Base-by-base conservation (phyloP, 2,329 filamentous ascomycete genomes). In the Trichoderma sp. region DNA sequence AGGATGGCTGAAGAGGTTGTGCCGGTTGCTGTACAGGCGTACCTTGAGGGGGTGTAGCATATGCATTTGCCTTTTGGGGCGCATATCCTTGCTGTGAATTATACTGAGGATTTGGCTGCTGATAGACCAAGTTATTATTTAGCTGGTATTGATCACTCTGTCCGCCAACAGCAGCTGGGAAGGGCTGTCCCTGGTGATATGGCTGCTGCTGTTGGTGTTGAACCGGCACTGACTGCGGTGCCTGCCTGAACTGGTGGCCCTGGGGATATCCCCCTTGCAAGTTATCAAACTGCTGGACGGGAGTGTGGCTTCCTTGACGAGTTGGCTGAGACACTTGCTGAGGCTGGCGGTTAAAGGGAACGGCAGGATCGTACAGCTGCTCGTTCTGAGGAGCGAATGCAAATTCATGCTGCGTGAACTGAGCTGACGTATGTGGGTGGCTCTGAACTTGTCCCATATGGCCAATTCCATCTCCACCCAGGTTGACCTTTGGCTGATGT, bases 331-430 rank as follows among this genome's bases (percentile, higher is more conserved):
- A 71, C 61, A 83, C 75, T 43, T 83, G 74, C 71, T 81, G 81
- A 51, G 79, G 73, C 53, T 81, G 73, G 47, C 80, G 79, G 30
- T 73, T 73, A 61, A 78, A 83, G 47, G 78, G 72, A 18, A 80
- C 76, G 15, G 79, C 72, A 32, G 79, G 75, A 36, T 79, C 78
- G 64, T 79, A 83, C 3, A 79, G 73, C 39, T 80, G 76, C 11
- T 80, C 79, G 60, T 75, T 77, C 62, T 81, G 79, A 2, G 77
- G 73, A 9, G 79, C 73, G 69, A 82, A 82, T 15, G 79, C 75
- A 56, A 80, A 84, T 24, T 77, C 75, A 21, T 80, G 76, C 5
- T 78, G 79, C 2, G 76, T 57, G 70, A 82, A 84, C 64, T 82
- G 81, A 12, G 78, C 71, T 34, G 80, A 78, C 2, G 76, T 64